phyloP scores from a whole-genome alignment of 2,329 filamentous ascomycete species.

The Phaeosphaeriaceae sp. region DNA sequence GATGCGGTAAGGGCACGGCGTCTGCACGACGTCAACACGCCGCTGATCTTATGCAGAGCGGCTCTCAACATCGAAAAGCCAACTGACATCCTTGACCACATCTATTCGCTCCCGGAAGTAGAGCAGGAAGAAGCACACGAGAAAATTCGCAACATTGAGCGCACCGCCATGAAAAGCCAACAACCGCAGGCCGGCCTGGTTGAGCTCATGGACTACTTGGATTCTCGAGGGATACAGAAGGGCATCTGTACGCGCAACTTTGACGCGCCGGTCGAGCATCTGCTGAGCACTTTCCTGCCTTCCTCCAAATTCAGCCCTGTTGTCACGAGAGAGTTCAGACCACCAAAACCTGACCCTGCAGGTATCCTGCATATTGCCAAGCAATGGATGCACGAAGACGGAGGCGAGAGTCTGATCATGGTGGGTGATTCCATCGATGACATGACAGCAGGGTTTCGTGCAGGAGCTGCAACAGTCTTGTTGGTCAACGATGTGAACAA shows the following conservation, averaged over 20 bases:
- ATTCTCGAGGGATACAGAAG: conserved; percentile 70
- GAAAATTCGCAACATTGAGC: conserved; percentile 80
- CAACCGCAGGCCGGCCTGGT: conserved; percentile 81
- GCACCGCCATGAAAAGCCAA: conserved; percentile 79
- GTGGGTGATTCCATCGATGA: conserved; percentile 80
- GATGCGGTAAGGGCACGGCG: conserved; percentile 68
- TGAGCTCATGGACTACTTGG: conserved; percentile 82
- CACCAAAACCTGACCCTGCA: conserved; percentile 86
- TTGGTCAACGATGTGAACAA: conserved; percentile 83
- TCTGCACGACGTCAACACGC: not conserved
- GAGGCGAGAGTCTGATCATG: conserved; percentile 58
- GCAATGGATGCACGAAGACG: conserved; percentile 66
- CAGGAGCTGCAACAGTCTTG: conserved; percentile 89
- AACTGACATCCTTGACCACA: conserved; percentile 87
- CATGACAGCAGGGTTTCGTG: conserved; percentile 83
- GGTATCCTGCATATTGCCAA: conserved; percentile 86
- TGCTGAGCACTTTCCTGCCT: conserved; percentile 77
- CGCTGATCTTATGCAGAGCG: conserved; percentile 23
- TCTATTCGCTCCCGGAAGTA: conserved; percentile 72
- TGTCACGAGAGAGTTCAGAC: conserved; percentile 81
- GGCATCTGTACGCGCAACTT: conserved; percentile 96
- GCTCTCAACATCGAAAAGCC: conserved; percentile 74
- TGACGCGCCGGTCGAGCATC: conserved; percentile 73
- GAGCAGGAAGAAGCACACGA: conserved; percentile 71
- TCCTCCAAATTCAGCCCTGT: conserved; percentile 75